Evolutionary conservation across 2,329 filamentous ascomycete genomes (phyloP), one percentile per base, ranked within the genome.

Genomic region (Penicillium sp.): DNA sequence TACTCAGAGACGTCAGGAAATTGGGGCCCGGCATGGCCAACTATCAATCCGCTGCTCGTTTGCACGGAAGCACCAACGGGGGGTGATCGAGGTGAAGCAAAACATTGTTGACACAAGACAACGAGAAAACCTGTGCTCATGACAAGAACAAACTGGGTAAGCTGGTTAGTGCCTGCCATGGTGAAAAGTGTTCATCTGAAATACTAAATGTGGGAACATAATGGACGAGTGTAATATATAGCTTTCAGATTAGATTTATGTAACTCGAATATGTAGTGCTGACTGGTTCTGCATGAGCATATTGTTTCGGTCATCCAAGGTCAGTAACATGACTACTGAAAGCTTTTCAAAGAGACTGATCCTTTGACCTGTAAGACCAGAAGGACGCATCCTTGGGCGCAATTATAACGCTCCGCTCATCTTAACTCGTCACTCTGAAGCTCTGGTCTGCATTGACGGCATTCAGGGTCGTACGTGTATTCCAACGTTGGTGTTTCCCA

Each of bases 11-110:
- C 64, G 15, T 48, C 53, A 23, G 57, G 53, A 20, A 50, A 44
- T 29, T 49, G 41, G 27, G 56, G 43, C 3, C 59, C 56, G 14
- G 56, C 37, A 47, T 69, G 65, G 7, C 68, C 65, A 6, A 53
- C 43, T 18, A 70, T 57, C 27, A 60, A 22, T 3, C 67, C 68
- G 53, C 63, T 70, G 45, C 53, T 65, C 3, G 61, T 69, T 25
- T 51, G 15, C 20, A 68, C 61, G 11, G 43, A 43, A 15, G 26
- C 40, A 33, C 51, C 58, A 8, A 54, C 22, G 14, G 26, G 12
- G 7, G 12, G 5, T 15, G 27, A 35, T 12, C 12, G 31, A 15
- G 9, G 11, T 11, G 20, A 15, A 6, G 18, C 45, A n/a, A 11
- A 31, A 35, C 20, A 37, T 48, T 14, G 2, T 25, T 27, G 22